Conservation (phyloP, 345 rosid species). For the Litchi chinensis region DNA sequence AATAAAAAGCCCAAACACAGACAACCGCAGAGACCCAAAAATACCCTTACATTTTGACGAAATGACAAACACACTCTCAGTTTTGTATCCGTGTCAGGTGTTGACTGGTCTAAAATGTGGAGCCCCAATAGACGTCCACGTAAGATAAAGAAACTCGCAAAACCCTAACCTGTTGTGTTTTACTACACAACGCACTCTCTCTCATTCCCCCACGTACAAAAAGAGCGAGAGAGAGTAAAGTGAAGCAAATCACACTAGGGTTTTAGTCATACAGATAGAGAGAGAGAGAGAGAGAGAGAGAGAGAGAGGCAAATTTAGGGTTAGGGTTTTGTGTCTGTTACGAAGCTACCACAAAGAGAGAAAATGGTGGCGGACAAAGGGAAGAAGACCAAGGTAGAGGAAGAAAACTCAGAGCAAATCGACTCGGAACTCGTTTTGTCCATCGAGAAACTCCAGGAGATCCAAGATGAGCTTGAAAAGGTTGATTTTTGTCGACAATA, state of each 20-base stretch:
- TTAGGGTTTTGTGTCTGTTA: slow-evolving; percentile 22
- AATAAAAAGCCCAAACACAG: background rate
- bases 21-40: background rate
- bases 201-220: slow-evolving; percentile 19
- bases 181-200: background rate
- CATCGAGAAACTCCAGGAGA: slow-evolving; percentile 94
- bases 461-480: slow-evolving; percentile 97
- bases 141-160: slow-evolving; percentile 48
- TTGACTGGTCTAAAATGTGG: background rate
- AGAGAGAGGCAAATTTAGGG: slow-evolving; percentile 7
- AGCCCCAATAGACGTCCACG: background rate
- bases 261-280: slow-evolving; percentile 36
- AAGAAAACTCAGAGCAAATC: slow-evolving; percentile 66
- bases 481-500: slow-evolving; percentile 22
- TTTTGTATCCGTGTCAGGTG: background rate
- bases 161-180: slow-evolving; percentile 58
- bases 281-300: background rate
- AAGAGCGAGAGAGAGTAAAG: slow-evolving; percentile 5
- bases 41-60: background rate
- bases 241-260: slow-evolving; percentile 35
- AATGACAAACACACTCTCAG: slow-evolving; percentile 9
- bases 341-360: slow-evolving; percentile 3
- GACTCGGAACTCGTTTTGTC: slow-evolving; percentile 81
- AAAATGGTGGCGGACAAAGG: slow-evolving; percentile 83
- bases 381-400: slow-evolving; percentile 78